Percentiles rank a stretch among this genome's conserved stretches.
Evolutionary conservation across 2,329 filamentous ascomycete genomes (phyloP).

Genomic region (Chrysosporium keratinophilum): DNA sequence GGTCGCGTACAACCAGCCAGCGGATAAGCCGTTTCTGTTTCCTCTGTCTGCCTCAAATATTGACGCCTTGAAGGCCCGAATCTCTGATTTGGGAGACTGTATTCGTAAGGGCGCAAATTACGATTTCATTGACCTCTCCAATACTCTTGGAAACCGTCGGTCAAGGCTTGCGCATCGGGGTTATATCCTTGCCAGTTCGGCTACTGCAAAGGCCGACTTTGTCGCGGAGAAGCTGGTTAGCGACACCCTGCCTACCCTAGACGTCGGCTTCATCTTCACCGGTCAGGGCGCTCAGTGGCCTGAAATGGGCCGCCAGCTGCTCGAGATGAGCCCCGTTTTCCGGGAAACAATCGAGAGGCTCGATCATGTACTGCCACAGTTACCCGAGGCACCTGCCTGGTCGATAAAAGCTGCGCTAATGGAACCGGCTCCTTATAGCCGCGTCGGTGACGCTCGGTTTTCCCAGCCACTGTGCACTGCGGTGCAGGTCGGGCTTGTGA

Average conservation of each 20-base stretch:
- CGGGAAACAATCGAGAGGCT: background rate
- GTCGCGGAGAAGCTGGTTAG: background rate
- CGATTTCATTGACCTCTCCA: slow-evolving; percentile 1
- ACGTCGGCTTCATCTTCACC: slow-evolving; percentile 14
- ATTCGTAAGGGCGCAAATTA: background rate
- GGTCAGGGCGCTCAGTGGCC: slow-evolving; percentile 17
- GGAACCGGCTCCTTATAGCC: background rate
- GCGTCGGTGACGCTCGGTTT: slow-evolving; percentile 16
- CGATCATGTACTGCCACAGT: background rate
- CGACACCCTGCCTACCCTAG: background rate
- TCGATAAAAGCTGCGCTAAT: background rate
- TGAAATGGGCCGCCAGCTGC: slow-evolving; percentile 8
- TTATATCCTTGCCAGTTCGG: background rate
- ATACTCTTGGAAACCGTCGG: slow-evolving; percentile 7
- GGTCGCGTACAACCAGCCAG: too few species aligned
- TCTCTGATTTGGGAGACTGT: too few species aligned
- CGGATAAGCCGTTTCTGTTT: too few species aligned
- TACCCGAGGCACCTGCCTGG: background rate
- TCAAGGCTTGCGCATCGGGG: background rate
- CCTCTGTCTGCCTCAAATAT: too few species aligned
- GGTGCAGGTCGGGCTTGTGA: slow-evolving; percentile 21
- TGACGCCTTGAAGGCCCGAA: too few species aligned
- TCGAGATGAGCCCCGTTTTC: background rate
- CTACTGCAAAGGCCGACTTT: background rate
- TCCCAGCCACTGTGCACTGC: slow-evolving; percentile 22